These are phyloP conservation scores for Pseudonectria buxi DNA, from an alignment of 2,329 filamentous ascomycete genomes.

Conservation along the genomic window DNA sequence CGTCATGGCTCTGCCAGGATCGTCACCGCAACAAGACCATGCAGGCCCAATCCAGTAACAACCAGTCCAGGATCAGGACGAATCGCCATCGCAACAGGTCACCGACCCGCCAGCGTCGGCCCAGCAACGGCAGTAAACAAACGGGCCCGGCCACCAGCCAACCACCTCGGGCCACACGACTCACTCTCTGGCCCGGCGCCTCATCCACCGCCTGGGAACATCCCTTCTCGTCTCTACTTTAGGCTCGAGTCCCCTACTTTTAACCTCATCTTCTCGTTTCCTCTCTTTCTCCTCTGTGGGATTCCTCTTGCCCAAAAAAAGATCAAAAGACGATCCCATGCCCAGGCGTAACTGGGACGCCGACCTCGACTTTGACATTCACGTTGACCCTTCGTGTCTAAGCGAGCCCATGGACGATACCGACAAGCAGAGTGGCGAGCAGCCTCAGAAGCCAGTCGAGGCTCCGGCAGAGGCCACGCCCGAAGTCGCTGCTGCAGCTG, in stretches of 20 bases:
- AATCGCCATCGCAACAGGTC: constrained; percentile 1
- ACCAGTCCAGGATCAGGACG: not conserved
- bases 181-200: constrained; percentile 1
- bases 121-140: constrained; percentile 32
- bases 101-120: constrained; percentile 16
- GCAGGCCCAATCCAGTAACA: no score
- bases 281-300: constrained; percentile 4
- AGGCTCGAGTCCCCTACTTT: no score
- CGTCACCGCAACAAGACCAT: no score
- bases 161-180: constrained; percentile 24
- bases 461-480: constrained; percentile 5
- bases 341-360: constrained; percentile 23
- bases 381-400: constrained; percentile 40
- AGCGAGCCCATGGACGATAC: constrained; percentile 35
- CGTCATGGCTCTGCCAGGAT: no score
- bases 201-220: not conserved
- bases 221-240: no score
- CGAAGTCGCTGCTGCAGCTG: constrained; percentile 11
- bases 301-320: constrained; percentile 8
- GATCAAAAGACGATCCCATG: constrained; percentile 16
- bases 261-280: not conserved
- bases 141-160: constrained; percentile 19
- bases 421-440: constrained; percentile 14
- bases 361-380: constrained; percentile 41
- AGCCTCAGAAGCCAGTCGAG: constrained; percentile 8